Evolutionary conservation across 495 filamentous ascomycete genomes (phyloP), one percentile per base, ranked within the genome.

Genomic region (Talaromyces thailandensis): DNA sequence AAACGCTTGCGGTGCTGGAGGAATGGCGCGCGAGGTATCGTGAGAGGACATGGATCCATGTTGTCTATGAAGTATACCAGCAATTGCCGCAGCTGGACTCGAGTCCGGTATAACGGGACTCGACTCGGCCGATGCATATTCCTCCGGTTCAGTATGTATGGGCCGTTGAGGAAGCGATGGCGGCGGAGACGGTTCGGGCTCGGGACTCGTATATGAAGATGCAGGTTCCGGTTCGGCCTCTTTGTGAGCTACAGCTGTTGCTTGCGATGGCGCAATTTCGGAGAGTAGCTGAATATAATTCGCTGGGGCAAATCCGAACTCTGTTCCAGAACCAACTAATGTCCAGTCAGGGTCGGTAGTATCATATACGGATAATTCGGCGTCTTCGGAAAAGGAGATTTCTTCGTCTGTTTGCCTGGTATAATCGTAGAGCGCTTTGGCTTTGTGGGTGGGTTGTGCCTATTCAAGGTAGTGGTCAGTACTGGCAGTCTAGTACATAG

Each of bases 381-480:
- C 86, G 74, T 96, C 92, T 80, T 99, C 93, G 50, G 89, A 83
- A 72, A 99, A 96, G 26, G 93, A 96, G 26, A 99, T 81, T 76
- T 99, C 94, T 73, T 98, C 94, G 69, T 99, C 95, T 55, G 94
- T 99, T 76, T 99, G 94, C 60, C 92, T 83, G 37, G 89, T 91
- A 74, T 99, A 99, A 71, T 98, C 95, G 77, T 93, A 99, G 37
- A 98, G 83, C 48, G 93, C 90, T 74, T 88, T 91, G 23, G 92
- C 93, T 62, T 86, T 77, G 56, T 84, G 79, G 60, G 81, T 76
- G 21, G 94, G 89, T 79, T 84, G 80, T 62, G 84, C 87, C 91
- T 95, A 58, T 63, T 28, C 32, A 50, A 35, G 56, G 25, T 50
- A 50, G 40, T 48, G 29, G 24, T 61, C 16, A 61, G 37, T 24